Evolutionary conservation across 2,329 filamentous ascomycete species (phyloP).

Genomic region (Fusarium sp.): DNA sequence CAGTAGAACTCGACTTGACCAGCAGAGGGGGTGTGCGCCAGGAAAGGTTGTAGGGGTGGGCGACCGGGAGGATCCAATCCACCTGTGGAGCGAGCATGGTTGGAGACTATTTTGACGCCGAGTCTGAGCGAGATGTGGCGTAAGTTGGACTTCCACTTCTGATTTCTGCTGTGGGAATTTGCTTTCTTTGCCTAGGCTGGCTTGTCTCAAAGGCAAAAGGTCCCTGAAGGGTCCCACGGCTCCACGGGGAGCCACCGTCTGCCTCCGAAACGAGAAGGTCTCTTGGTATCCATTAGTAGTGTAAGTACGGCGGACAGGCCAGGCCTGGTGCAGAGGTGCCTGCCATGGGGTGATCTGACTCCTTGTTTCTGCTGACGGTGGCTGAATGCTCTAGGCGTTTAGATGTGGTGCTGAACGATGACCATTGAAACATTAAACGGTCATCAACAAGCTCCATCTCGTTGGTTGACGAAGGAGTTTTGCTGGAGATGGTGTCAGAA

Average conservation of each 20-base stretch:
- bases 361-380: neutral
- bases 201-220: conserved; percentile 17
- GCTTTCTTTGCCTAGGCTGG: conserved; percentile 8
- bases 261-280: conserved; percentile 21
- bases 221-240: conserved; percentile 14
- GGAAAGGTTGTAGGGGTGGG: conserved; percentile 14
- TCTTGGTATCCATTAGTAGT: conserved; percentile 3
- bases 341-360: neutral
- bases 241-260: conserved; percentile 20
- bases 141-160: conserved; percentile 21
- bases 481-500: conserved; percentile 15
- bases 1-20: conserved; percentile 15
- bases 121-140: conserved; percentile 27
- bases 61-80: neutral
- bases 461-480: neutral
- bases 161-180: conserved; percentile 22
- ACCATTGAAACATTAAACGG: conserved; percentile 17
- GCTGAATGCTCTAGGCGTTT: neutral
- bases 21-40: conserved; percentile 6
- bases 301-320: neutral
- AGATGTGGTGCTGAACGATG: neutral
- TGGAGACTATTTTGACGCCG: conserved; percentile 33
- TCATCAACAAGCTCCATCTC: neutral
- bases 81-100: conserved; percentile 14
- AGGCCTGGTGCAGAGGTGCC: neutral